Evolutionary conservation across 2,329 filamentous ascomycete species (phyloP), one percentile per base, ranked within the genome.

Genomic region (Triangularia setosa): DNA sequence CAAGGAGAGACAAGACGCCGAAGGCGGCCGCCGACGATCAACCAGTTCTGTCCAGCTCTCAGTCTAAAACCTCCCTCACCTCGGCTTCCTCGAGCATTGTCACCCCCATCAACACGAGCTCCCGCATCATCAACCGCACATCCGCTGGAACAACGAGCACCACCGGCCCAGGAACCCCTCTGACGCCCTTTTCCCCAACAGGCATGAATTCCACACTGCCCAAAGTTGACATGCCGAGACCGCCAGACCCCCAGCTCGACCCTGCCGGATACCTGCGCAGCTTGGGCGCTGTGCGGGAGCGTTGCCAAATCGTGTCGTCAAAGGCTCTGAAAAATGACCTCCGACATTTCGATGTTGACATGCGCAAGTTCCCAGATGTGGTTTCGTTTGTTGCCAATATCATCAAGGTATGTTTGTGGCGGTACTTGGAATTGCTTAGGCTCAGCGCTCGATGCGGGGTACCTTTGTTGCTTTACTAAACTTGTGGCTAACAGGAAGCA

Each of bases 261-360:
- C 93, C 94, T 21, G 92, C 90, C 24, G 93, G 89, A 66, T 98
- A 98, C 78, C 85, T 99, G 72, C 88, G 91, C 74, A 97, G 93
- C 79, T 87, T 98, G 73, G 88, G 92, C 72, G 88, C 95, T 27
- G 92, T 99, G 25, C 85, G 95, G 67, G 92, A 97, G 72, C 82
- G 93, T 68, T 90, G 86, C 73, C 85, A 80, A 71, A 79, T 94
- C 69, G 83, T 97, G 60, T 83, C 91, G 66, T 85, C 91, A 68
- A 93, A 90, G 80, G 92, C 93, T 9, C 83, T 90, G 72, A 83
- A 82, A 69, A 92, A 96, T 73, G 83, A 90, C 70, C 83, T 97
- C 67, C 86, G 85, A 70, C 93, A 97, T 75, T 97, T 97, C 72
- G 89, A 91, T 69, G 92, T 97, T 57, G 93, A 97, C 76, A 87